Percentiles rank a stretch among this genome's conserved stretches.
These are phyloP conservation scores for Claviceps quebecensis DNA, from an alignment of 2,329 filamentous ascomycete species.

Conservation along the genomic window DNA sequence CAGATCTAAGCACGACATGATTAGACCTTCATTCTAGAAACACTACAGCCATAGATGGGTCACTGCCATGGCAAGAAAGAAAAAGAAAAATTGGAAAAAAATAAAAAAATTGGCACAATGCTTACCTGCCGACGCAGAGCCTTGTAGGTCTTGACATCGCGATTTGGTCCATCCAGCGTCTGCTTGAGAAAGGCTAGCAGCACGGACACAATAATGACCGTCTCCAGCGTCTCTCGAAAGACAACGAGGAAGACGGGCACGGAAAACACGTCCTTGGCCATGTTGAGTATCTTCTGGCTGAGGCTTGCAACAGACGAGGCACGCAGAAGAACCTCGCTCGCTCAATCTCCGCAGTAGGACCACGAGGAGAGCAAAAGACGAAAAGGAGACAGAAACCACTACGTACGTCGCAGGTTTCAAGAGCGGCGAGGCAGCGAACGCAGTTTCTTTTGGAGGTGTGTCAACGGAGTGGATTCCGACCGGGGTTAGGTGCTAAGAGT, in stretches of 20 bases:
- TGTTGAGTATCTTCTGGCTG: slow-evolving; percentile 16
- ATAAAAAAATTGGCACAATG: background rate
- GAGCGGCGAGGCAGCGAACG: background rate
- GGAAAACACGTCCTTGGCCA: slow-evolving; percentile 58
- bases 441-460: background rate
- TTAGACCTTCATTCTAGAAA: too few species aligned
- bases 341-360: background rate
- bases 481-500: background rate
- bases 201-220: slow-evolving; percentile 75
- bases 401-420: too few species aligned
- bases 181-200: slow-evolving; percentile 76
- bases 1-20: slow-evolving; percentile 28
- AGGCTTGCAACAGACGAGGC: background rate
- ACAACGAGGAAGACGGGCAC: slow-evolving; percentile 81
- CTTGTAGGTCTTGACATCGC: slow-evolving; percentile 51
- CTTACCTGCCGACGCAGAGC: slow-evolving; percentile 49
- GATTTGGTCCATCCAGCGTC: slow-evolving; percentile 50
- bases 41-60: too few species aligned
- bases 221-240: slow-evolving; percentile 75
- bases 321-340: background rate
- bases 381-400: background rate
- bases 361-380: background rate
- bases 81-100: background rate
- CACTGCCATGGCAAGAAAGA: background rate
- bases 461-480: background rate